These are phyloP conservation scores for Tolypocladium sp. DNA, from an alignment of 2,329 filamentous ascomycete species.

Conservation along the genomic window DNA sequence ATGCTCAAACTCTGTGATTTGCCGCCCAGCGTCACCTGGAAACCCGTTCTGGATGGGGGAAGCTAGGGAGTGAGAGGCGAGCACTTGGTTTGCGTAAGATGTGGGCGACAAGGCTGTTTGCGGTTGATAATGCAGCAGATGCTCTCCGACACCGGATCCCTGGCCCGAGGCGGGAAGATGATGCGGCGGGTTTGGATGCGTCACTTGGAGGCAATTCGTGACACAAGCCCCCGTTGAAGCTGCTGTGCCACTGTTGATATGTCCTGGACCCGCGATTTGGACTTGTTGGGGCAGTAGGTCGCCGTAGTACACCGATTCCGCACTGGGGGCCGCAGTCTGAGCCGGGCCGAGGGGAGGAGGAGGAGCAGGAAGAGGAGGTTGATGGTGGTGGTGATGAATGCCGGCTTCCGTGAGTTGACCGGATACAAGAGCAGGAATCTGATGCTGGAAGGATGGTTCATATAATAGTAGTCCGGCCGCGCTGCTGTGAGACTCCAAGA, in stretches of 20 bases:
- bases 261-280: neutral
- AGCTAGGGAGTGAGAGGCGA: neutral
- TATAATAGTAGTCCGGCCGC: neutral
- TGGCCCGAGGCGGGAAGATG: neutral
- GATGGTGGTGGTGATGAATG: neutral
- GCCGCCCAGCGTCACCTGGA: neutral
- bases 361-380: neutral
- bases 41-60: neutral
- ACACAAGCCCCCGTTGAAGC: neutral
- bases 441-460: constrained; percentile 3
- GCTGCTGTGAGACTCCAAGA: neutral
- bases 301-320: neutral
- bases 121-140: neutral
- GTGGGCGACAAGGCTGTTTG: neutral
- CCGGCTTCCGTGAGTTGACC: neutral
- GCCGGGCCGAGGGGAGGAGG: neutral
- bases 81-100: neutral
- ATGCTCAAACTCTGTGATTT: neutral
- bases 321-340: neutral
- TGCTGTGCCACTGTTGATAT: neutral
- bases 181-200: neutral
- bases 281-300: neutral
- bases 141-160: neutral
- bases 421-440: neutral
- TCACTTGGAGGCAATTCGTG: neutral